These are phyloP conservation scores for Fragilariopsis cylindrus DNA, from an alignment of 108 stramenopile species.

Conservation along the genomic window DNA sequence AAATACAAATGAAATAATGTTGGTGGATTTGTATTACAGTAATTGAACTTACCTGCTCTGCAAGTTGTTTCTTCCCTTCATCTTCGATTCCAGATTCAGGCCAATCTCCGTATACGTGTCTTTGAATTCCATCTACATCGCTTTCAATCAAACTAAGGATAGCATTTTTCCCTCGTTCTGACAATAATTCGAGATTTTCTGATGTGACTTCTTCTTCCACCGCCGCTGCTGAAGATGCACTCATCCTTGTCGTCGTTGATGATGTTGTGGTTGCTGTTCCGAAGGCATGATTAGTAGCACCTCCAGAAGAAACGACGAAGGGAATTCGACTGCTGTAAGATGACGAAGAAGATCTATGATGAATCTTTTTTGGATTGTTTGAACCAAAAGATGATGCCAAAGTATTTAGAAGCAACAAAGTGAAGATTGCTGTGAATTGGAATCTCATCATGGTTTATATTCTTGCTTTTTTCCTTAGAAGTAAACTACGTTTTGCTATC, in stretches of 20 bases:
- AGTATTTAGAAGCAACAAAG: conserved; percentile 27
- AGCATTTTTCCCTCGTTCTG: conserved; percentile 62
- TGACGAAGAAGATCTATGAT: background rate
- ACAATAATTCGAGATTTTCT: conserved; percentile 67
- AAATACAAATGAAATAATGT: background rate
- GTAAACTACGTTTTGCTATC: no score
- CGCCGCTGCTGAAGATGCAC: conserved; percentile 4
- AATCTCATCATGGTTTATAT: conserved; percentile 25
- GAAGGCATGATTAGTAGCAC: background rate
- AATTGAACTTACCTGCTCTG: conserved; percentile 69
- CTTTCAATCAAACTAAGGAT: conserved; percentile 54
- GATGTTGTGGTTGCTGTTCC: background rate
- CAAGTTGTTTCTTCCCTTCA: conserved; percentile 69
- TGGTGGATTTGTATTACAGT: background rate
- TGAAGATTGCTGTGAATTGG: conserved; percentile 20
- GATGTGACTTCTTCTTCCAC: conserved; percentile 18
- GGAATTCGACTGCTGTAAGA: conserved; percentile 9
- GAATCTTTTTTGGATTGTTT: conserved; percentile 3
- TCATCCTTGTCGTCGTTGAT: background rate
- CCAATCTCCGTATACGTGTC: conserved; percentile 90
- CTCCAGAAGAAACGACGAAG: conserved; percentile 12
- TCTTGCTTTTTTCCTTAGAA: no score
- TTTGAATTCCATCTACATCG: conserved; percentile 57
- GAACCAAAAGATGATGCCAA: conserved; percentile 31
- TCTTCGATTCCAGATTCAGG: conserved; percentile 78